Evolutionary conservation across 2,329 filamentous ascomycete genomes (phyloP).

Genomic region (Reticulascus tulasneorum): DNA sequence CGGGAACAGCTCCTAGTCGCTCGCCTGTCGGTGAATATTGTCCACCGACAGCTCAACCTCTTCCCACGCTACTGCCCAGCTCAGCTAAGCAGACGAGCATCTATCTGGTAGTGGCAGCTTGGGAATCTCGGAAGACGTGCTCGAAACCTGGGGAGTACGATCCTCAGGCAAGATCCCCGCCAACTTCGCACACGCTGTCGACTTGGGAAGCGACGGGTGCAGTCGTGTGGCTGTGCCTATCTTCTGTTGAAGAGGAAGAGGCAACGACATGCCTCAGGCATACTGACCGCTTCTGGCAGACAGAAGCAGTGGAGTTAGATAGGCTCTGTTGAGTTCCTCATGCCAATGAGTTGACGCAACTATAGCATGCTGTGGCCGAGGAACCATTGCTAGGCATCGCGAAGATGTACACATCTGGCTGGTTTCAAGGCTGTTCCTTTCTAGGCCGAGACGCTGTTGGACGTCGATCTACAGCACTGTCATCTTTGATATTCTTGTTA

Average conservation of each 20-base stretch:
- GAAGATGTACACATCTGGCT: too few relatives aligned
- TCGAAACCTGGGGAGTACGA: too few relatives aligned
- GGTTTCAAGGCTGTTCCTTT: neutral
- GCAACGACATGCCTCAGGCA: neutral
- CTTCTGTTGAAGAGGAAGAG: neutral
- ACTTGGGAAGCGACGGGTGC: conserved; percentile 7
- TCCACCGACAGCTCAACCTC: neutral
- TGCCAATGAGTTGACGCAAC: conserved; percentile 1
- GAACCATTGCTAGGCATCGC: too few relatives aligned
- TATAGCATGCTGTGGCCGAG: too few relatives aligned
- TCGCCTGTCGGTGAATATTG: conserved; percentile 3
- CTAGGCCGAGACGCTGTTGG: neutral
- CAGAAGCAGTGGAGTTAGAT: neutral
- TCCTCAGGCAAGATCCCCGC: too few relatives aligned
- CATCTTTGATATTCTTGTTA: neutral
- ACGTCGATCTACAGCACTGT: neutral
- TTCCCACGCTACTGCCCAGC: neutral
- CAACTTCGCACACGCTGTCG: conserved; percentile 5
- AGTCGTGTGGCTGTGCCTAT: conserved; percentile 1
- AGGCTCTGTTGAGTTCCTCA: neutral
- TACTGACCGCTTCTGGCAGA: neutral
- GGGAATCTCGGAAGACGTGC: too few relatives aligned
- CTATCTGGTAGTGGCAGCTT: too few relatives aligned
- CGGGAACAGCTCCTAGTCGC: conserved; percentile 7
- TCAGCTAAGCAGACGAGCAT: too few relatives aligned